Conservation (phyloP, 1,139 yeast species). For the Magnusiomyces fungicola region DNA sequence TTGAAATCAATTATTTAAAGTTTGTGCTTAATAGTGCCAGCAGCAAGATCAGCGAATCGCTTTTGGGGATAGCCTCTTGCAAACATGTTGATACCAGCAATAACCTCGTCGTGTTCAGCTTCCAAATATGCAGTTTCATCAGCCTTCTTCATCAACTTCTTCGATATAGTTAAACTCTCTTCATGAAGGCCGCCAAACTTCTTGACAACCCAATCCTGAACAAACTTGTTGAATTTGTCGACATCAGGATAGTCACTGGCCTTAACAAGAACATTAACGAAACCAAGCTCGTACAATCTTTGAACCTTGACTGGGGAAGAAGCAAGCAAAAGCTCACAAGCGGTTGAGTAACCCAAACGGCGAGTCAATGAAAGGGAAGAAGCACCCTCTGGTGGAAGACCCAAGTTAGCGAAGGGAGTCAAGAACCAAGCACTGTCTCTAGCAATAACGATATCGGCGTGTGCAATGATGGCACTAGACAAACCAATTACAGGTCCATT, state of each 20-base stretch:
- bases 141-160: conserved; percentile 44
- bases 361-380: conserved; percentile 59
- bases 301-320: conserved; percentile 59
- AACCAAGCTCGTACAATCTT: conserved; percentile 53
- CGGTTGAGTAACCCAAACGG: conserved; percentile 66
- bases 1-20: conserved; percentile 32
- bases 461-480: conserved; percentile 62
- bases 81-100: conserved; percentile 65
- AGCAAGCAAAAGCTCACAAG: conserved; percentile 66
- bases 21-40: conserved; percentile 56
- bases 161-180: conserved; percentile 55
- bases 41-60: conserved; percentile 52
- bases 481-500: conserved; percentile 89
- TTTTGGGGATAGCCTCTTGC: conserved; percentile 66
- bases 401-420: conserved; percentile 77
- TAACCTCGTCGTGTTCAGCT: conserved; percentile 59
- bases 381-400: conserved; percentile 80
- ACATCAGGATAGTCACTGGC: conserved; percentile 35
- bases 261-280: conserved; percentile 48
- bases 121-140: conserved; percentile 34
- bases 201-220: conserved; percentile 40
- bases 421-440: conserved; percentile 55
- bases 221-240: conserved; percentile 50
- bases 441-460: conserved; percentile 72
- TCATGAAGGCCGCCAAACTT: conserved; percentile 40